These are phyloP conservation scores for Apium graveolens DNA, from an alignment of 129 eudicot genomes.

Conservation along the genomic window DNA sequence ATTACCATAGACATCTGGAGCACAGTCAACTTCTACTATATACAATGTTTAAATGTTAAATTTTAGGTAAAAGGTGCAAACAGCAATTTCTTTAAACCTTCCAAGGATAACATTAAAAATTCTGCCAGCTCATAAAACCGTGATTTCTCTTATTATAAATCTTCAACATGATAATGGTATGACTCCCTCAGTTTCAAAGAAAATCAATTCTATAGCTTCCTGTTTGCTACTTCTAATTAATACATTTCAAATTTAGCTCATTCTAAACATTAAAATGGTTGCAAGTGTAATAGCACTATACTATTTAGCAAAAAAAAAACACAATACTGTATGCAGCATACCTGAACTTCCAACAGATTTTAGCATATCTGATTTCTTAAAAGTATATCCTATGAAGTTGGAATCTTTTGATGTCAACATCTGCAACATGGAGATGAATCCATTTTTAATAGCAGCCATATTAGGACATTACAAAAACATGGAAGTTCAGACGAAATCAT, in stretches of 20 bases:
- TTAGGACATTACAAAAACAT: neutral
- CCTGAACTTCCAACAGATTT: slow-evolving; percentile 83
- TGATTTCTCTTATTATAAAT: neutral
- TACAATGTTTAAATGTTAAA: neutral
- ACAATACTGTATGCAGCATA: slow-evolving; percentile 16
- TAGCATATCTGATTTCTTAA: slow-evolving; percentile 77
- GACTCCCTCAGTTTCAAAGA: neutral
- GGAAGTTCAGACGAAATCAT: neutral
- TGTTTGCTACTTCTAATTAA: neutral
- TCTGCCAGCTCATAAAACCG: neutral
- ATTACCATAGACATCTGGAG: neutral
- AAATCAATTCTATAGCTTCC: neutral
- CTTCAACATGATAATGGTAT: neutral
- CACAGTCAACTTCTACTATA: neutral
- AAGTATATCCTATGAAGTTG: slow-evolving; percentile 85
- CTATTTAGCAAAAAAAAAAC: neutral
- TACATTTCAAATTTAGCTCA: neutral
- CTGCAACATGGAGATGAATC: slow-evolving; percentile 29
- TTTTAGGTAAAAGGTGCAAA: neutral
- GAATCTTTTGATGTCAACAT: slow-evolving; percentile 93
- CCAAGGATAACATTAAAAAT: neutral
- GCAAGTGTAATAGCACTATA: neutral
- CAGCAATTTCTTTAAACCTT: neutral
- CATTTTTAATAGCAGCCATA: neutral
- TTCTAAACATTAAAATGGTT: neutral